Base-by-base conservation (phyloP, 2,329 filamentous ascomycete genomes). In the Drechslerella coelobrocha region DNA sequence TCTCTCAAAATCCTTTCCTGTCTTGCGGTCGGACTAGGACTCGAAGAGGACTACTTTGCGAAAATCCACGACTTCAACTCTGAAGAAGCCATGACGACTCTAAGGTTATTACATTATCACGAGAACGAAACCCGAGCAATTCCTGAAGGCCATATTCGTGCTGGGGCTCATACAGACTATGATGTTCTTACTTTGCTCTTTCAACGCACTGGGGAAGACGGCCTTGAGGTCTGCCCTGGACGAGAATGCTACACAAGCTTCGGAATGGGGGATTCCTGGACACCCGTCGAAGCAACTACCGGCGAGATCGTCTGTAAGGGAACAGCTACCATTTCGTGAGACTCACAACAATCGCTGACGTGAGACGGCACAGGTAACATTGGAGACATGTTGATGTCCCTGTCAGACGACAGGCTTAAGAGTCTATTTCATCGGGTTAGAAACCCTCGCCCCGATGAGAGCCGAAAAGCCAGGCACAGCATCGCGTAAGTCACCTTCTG, bases 351-450 rank as follows among this genome's bases (percentile, higher is more conserved):
- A 52, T 60, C 63, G 66, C 66, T 71, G 24, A 71, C 59, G 12
- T 53, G 21, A 29, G 41, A n/a, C 23, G 27, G 6, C 17, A 47
- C 31, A 71, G 66, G 66, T 24, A 76, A 75, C 51, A 80, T 78
- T 69, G 86, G 86, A 2, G 86, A 89, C 75, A 78, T 88, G 60
- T 79, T 89, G 14, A 88, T 89, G 86, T 83, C 81, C 43, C 88
- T 86, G 85, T 85, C 82, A 26, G 86, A 88, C 75, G 87, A 88
- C 76, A 82, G 85, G 19, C 88, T 88, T 80, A 88, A 88, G 78
- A 85, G 83, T 41, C 87, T 86, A 0, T 85, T 87, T 57, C 86
- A 88, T 77, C 82, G 86, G 2, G 86, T 88, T 65, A 81, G 78
- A 26, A 84, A 87, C 73, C 79, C 80, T 0, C 80, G 79, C 1